Base-by-base conservation (phyloP, 2,329 filamentous ascomycete species). In the Ophiostoma himal-ulmi region DNA sequence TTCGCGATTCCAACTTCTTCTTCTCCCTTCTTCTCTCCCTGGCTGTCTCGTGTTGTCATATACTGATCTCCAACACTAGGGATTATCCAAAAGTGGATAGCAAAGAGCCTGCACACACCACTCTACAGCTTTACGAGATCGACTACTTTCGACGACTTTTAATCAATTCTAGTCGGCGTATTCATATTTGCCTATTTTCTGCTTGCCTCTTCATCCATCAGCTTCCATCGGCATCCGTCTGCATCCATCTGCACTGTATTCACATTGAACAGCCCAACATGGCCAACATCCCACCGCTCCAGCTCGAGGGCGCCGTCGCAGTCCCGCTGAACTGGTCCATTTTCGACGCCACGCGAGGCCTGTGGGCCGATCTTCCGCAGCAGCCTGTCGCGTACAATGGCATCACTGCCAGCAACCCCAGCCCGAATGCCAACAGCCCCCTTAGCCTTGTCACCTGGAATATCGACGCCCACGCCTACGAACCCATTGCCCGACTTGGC, bases 401-500 rank as follows among this genome's bases (percentile, higher is more conserved):
- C 11, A 17, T 30, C 57, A 17, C 22, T 2, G 11, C 57, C 57
- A 62, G 17, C 36, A 39, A 65, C 60, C 60, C 30, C 34, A 11
- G 10, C 13, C 30, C 57, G n/a, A 10, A 34, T 3, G 64, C 64
- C 36, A 44, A 41, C 37, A 37, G 36, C n/a, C 64, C 64, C 5
- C 44, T 75, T 5, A 73, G 71, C 39, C 70, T 79, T 7, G 70
- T 76, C 36, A 78, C 79, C 62, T 79, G 77, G 77, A 80, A 80
- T 72, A 71, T 79, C 34, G 76, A 79, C 67, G 73, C 75, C 30
- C 71, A 73, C 36, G 71, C 67, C 2, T 34, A 70, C 3, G 52
- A 48, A 4, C 72, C 74, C 10, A 70, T 70, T 20, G 62, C 68
- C 7, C 76, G 78, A 22, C 73, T 77, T 17, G 64, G 71, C 20